A percentile compares a stretch with the other conserved stretches of the same genome.
phyloP scores from a whole-genome alignment of 352 stramenopile species.

The Blastocystis hominis region DNA sequence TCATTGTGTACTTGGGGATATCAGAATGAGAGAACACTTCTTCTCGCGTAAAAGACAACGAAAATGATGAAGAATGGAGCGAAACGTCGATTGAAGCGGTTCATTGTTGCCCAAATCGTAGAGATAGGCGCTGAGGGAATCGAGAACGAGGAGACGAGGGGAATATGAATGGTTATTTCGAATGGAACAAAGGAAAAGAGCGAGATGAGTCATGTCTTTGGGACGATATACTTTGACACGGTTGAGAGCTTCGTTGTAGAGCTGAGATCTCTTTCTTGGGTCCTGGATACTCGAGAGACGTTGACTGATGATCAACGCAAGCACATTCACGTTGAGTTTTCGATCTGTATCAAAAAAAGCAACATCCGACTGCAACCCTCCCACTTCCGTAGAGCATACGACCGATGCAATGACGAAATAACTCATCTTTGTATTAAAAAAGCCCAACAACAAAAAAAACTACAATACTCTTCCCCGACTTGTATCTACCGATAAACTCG shows the following conservation, averaged over 20 bases:
- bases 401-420: constrained; percentile 19
- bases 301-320: background rate
- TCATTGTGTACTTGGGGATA: background rate
- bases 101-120: constrained; percentile 6
- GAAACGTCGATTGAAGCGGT: background rate
- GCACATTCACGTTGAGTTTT: background rate
- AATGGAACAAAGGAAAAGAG: background rate
- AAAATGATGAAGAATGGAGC: background rate
- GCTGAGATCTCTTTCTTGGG: background rate
- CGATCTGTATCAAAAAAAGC: constrained; percentile 22
- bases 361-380: background rate
- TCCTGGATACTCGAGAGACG: background rate
- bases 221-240: constrained; percentile 26
- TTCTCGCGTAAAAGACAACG: background rate
- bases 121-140: constrained; percentile 5
- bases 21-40: background rate
- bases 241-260: background rate
- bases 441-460: background rate
- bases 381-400: background rate
- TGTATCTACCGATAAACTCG: background rate
- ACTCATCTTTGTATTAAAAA: background rate
- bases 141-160: constrained; percentile 29
- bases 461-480: constrained; percentile 27
- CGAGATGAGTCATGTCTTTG: constrained; percentile 12
- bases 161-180: background rate